phyloP scores from a whole-genome alignment of 495 filamentous ascomycete species.

The Tetracladium setigerum region DNA sequence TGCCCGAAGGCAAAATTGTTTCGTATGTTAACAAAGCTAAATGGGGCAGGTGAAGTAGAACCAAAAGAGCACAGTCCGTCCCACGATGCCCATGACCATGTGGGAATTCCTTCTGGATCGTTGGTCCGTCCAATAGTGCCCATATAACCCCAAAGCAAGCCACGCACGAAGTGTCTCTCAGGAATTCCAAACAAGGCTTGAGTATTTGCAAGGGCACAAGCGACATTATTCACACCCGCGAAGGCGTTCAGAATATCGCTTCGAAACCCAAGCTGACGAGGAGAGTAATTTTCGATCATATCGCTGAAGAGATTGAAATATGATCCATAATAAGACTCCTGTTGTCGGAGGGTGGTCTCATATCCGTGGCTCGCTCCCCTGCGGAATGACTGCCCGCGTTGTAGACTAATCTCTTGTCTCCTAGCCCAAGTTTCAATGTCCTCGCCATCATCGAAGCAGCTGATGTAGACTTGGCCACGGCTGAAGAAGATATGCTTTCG shows the following conservation, averaged over 20 bases:
- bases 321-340: not conserved
- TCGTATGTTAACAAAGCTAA: no score
- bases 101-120: not conserved
- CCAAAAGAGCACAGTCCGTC: no score
- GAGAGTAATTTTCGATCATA: conserved; percentile 3
- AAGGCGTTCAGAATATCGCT: conserved; percentile 8
- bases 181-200: not conserved
- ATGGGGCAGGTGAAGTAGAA: no score
- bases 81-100: conserved; percentile 9
- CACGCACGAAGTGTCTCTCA: not conserved
- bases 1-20: no score
- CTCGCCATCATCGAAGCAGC: conserved; percentile 1
- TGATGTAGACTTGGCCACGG: conserved; percentile 10
- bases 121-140: not conserved
- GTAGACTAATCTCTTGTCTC: no score
- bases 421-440: not conserved
- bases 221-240: conserved; percentile 3
- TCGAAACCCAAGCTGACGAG: not conserved
- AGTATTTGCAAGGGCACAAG: not conserved
- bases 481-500: conserved; percentile 8
- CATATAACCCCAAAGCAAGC: conserved; percentile 1
- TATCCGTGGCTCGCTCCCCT: no score
- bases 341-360: not conserved
- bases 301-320: not conserved
- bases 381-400: not conserved